These are phyloP conservation scores for Cutaneotrichosporon dermatis DNA, from an alignment of 1,284 basidiomycete genomes.

Conservation along the genomic window DNA sequence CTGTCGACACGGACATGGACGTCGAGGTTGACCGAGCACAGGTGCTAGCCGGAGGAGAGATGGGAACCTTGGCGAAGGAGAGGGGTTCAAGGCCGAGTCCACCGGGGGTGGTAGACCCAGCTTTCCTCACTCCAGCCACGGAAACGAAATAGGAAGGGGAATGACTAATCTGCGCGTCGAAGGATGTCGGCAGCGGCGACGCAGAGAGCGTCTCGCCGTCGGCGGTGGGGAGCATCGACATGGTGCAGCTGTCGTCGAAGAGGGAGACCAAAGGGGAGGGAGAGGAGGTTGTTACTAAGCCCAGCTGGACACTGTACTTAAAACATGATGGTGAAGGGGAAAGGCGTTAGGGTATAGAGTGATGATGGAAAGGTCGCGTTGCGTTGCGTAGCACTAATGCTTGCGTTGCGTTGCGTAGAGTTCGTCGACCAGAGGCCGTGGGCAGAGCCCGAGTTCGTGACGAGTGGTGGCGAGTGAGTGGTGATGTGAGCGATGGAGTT, in stretches of 20 bases:
- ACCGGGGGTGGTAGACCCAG: not conserved
- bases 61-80: constrained; percentile 17
- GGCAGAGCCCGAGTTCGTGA: not conserved
- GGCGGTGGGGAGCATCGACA: not conserved
- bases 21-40: not conserved
- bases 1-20: constrained; percentile 8
- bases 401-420: too few species aligned
- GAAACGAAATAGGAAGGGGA: too few species aligned
- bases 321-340: not conserved
- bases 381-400: too few species aligned
- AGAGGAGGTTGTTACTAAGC: not conserved
- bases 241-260: not conserved
- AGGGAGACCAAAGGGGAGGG: not conserved
- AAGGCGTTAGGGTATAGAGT: too few species aligned
- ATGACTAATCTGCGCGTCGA: too few species aligned
- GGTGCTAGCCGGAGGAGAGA: not conserved
- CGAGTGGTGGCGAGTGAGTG: not conserved
- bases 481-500: not conserved
- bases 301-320: not conserved
- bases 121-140: too few species aligned
- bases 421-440: not conserved
- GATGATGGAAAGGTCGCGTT: too few species aligned
- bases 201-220: not conserved
- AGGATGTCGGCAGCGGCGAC: not conserved
- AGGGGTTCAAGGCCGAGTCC: constrained; percentile 9